phyloP scores from a whole-genome alignment of 108 stramenopile genomes.

The Skeletonema costatum region DNA sequence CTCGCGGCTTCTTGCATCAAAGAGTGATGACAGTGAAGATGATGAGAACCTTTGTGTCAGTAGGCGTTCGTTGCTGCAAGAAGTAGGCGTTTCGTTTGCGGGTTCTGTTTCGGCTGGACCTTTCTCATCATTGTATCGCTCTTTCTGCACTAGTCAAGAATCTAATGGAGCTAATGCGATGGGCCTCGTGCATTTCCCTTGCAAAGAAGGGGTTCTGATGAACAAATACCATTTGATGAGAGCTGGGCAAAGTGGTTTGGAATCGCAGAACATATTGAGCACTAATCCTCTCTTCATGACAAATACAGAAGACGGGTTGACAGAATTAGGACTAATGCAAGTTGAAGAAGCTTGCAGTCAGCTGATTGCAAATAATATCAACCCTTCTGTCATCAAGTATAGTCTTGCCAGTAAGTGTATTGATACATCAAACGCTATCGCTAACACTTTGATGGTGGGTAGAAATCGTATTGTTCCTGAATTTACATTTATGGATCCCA shows the following conservation, averaged over 20 bases:
- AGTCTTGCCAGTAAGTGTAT: constrained; percentile 53
- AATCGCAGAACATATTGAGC: constrained; percentile 42
- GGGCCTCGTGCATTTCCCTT: constrained; percentile 53
- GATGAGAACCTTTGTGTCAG: constrained; percentile 1
- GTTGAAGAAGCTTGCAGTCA: constrained; percentile 41
- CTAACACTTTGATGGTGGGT: constrained; percentile 41
- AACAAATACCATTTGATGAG: constrained; percentile 64
- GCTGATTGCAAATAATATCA: constrained; percentile 35
- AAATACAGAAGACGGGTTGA: constrained; percentile 55
- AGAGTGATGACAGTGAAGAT: background rate
- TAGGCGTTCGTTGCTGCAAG: constrained; percentile 27
- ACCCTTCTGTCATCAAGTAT: constrained; percentile 50
- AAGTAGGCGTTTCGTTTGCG: constrained; percentile 16
- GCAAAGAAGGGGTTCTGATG: constrained; percentile 11
- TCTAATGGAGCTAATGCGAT: constrained; percentile 23
- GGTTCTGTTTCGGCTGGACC: constrained; percentile 38
- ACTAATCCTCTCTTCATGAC: constrained; percentile 66
- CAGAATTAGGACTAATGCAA: constrained; percentile 32
- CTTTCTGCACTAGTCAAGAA: background rate
- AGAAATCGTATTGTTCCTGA: constrained; percentile 60
- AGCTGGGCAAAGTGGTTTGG: constrained; percentile 47
- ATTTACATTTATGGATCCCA: constrained; percentile 62
- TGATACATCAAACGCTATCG: constrained; percentile 56
- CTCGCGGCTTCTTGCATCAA: background rate
- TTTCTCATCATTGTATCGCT: constrained; percentile 13